Evolutionary conservation across 208 protist species (phyloP), one percentile per base, ranked within the genome.

Genomic region (Leishmania guyanensis): DNA sequence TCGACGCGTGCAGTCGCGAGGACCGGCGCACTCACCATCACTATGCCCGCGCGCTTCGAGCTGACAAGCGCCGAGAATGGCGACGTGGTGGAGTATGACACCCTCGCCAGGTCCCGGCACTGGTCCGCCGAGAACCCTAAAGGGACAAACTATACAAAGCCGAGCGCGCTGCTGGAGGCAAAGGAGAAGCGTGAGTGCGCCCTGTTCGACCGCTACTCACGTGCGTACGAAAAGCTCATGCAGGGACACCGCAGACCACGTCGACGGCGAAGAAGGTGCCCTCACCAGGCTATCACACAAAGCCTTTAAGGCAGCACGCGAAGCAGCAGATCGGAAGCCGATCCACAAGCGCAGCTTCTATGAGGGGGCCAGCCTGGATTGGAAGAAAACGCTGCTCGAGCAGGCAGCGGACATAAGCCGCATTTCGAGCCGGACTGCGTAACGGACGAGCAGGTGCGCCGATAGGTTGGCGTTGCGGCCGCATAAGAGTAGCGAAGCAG

Each of bases 191-290:
- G 84, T 14, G 86, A 86, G 64, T 79, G 75, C 64, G 71, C 81
- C 10, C 66, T 88, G 16, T 92, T 90, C 69, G 85, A 87, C 16
- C 85, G 84, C 16, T 88, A 92, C 79, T 94, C 91, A 16, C 82
- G 72, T 50, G 71, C 50, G 17, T 94, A 88, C 66, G 75, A 84
- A 8, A 74, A 81, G 43, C 64, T 90, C 50, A 77, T 92, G 50
- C 29, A 72, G 22, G 22, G 76, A 85, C 36, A 78, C 82, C 12
- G 79, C 88, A 26, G 56, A 43, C 17, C 58, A 77, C 36, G 39
- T 82, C 17, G 85, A 83, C 4, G 85, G 83, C 0, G 82, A 75
- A 10, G 48, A n/a, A 16, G 85, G 85, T 22, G 78, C 79, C 14
- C 75, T 80, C 17, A 81, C 87, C 17, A 74, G 75, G 10, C 60